phyloP scores from a whole-genome alignment of 495 filamentous ascomycete genomes.

The Xanthoparmelia taractica region DNA sequence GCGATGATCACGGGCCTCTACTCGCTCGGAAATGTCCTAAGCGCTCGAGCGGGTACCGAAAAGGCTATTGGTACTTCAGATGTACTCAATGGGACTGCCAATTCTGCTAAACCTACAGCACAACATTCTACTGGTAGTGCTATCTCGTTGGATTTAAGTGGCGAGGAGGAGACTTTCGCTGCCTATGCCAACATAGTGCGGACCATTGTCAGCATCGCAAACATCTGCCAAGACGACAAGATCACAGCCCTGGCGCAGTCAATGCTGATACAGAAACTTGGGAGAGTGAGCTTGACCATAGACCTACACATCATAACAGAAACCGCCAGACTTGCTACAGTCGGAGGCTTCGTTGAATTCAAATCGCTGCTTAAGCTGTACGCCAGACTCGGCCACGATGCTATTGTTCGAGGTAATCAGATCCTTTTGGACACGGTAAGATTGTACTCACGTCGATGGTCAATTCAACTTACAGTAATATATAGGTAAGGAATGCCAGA shows the following conservation, averaged over 20 bases:
- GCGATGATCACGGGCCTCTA: slow-evolving; percentile 90
- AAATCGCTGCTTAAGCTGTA: slow-evolving; percentile 78
- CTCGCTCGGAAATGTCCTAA: slow-evolving; percentile 85
- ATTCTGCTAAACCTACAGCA: slow-evolving; percentile 27
- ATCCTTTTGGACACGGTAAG: slow-evolving; percentile 56
- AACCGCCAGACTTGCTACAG: slow-evolving; percentile 65
- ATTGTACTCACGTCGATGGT: slow-evolving; percentile 3
- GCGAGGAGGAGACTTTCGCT: slow-evolving; percentile 63
- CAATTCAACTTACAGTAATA: background rate
- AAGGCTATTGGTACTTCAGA: slow-evolving; percentile 19
- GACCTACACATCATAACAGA: slow-evolving; percentile 80
- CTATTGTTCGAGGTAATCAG: slow-evolving; percentile 56
- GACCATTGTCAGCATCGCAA: slow-evolving; percentile 81
- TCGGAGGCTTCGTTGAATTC: slow-evolving; percentile 68
- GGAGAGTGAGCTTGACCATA: slow-evolving; percentile 65
- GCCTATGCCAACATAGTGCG: slow-evolving; percentile 77
- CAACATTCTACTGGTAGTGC: slow-evolving; percentile 63
- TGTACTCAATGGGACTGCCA: slow-evolving; percentile 26
- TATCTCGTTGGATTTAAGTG: slow-evolving; percentile 61
- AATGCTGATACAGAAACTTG: slow-evolving; percentile 89
- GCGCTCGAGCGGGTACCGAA: slow-evolving; percentile 48
- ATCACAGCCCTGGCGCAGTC: slow-evolving; percentile 91
- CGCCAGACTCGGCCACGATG: slow-evolving; percentile 61
- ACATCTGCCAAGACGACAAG: slow-evolving; percentile 72
- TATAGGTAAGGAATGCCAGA: slow-evolving; percentile 64